phyloP scores from a whole-genome alignment of 345 rosid species.

The Lenwebbia sp. region DNA sequence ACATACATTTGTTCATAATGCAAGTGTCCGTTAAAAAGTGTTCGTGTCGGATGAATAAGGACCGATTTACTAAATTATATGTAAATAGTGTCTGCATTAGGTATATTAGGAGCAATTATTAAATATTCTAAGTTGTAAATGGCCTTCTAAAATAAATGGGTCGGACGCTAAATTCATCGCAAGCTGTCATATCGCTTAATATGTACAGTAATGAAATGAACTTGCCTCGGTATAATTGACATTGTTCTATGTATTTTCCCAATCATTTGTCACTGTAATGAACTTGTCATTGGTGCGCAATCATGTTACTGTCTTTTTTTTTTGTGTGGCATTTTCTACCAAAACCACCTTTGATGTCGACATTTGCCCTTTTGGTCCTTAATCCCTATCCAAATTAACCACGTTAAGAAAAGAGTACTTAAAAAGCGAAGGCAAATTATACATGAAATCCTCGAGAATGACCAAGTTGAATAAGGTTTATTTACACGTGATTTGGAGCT shows the following conservation, averaged over 20 bases:
- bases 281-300: neutral
- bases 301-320: neutral
- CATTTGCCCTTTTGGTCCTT: neutral
- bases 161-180: fast-evolving
- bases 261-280: neutral
- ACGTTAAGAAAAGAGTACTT: neutral
- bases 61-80: neutral
- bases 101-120: neutral
- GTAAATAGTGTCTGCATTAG: neutral
- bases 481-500: neutral
- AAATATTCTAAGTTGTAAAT: neutral
- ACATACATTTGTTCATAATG: neutral
- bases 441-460: neutral
- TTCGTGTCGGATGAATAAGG: neutral
- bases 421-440: neutral
- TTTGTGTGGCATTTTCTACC: neutral
- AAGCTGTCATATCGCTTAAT: neutral
- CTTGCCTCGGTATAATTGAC: neutral
- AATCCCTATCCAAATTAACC: neutral
- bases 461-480: neutral
- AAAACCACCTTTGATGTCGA: neutral
- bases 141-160: neutral
- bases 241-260: neutral
- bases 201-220: neutral
- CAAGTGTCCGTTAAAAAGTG: neutral